Evolutionary conservation across 2,329 filamentous ascomycete genomes (phyloP).

Genomic region (Aspergillus glaucus): DNA sequence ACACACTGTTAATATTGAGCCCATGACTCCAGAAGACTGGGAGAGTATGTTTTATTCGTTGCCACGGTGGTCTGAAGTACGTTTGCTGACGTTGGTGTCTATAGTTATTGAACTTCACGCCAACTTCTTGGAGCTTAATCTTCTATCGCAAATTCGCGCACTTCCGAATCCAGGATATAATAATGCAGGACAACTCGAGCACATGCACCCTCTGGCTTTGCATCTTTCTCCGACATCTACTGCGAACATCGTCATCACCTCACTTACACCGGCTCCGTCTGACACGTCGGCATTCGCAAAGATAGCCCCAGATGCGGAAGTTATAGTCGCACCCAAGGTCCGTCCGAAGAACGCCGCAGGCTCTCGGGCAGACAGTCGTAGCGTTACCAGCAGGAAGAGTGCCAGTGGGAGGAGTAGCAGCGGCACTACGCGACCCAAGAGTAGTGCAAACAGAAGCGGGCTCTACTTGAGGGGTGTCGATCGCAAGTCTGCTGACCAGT

Average conservation of each 20-base stretch:
- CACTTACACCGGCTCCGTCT: constrained; percentile 67
- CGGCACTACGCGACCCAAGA: constrained; percentile 61
- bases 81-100: constrained; percentile 5
- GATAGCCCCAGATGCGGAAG: constrained; percentile 87
- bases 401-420: constrained; percentile 61
- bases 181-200: constrained; percentile 46
- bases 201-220: constrained; percentile 74
- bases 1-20: constrained; percentile 95
- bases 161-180: constrained; percentile 76
- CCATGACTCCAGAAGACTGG: constrained; percentile 92
- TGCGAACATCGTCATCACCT: constrained; percentile 80
- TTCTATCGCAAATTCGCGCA: constrained; percentile 85
- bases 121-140: constrained; percentile 88
- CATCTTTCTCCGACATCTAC: constrained; percentile 94
- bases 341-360: constrained; percentile 62
- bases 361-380: constrained; percentile 65
- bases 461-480: constrained; percentile 79
- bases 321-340: constrained; percentile 93
- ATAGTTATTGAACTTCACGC: constrained; percentile 89
- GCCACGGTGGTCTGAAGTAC: background rate
- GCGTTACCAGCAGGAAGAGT: constrained; percentile 72
- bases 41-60: constrained; percentile 54
- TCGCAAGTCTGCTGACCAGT: constrained; percentile 61
- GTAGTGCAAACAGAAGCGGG: constrained; percentile 39
- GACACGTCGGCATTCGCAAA: constrained; percentile 75